A percentile compares a stretch with the other conserved stretches of the same genome.
Evolutionary conservation across 768 basidiomycete genomes (phyloP).

Genomic region (Pleurotus giganteus): DNA sequence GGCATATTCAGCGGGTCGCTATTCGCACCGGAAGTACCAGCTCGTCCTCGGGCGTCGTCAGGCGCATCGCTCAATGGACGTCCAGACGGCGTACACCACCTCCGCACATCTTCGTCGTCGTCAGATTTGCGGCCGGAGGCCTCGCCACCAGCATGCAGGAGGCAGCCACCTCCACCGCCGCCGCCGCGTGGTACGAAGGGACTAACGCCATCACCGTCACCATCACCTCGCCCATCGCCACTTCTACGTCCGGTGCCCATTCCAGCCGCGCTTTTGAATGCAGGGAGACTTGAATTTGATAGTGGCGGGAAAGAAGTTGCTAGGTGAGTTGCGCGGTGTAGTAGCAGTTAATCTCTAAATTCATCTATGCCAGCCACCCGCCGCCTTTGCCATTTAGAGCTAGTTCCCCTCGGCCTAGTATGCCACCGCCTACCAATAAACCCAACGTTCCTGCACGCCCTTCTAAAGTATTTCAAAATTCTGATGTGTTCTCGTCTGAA

Average conservation of each 20-base stretch:
- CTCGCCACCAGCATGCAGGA: constrained; percentile 28
- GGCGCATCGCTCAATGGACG: constrained; percentile 27
- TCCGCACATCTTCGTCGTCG: constrained; percentile 49
- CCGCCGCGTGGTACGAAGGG: constrained; percentile 38
- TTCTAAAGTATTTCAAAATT: constrained; percentile 4
- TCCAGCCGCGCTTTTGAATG: constrained; percentile 24
- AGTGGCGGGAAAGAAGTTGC: constrained; percentile 12
- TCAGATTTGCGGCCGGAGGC: constrained; percentile 45
- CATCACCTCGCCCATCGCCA: constrained; percentile 44
- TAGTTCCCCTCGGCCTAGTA: constrained; percentile 5
- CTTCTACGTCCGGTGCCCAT: constrained; percentile 50
- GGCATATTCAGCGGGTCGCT: constrained; percentile 14
- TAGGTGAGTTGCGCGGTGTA: constrained; percentile 17
- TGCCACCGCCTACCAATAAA: constrained; percentile 15
- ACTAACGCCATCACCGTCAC: constrained; percentile 32
- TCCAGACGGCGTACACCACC: constrained; percentile 23
- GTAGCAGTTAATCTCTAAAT: constrained; percentile 14
- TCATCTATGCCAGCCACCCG: background rate
- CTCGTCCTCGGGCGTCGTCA: constrained; percentile 39
- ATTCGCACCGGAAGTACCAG: constrained; percentile 24
- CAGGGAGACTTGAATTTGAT: constrained; percentile 1
- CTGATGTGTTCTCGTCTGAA: too few relatives aligned
- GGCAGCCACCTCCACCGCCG: constrained; percentile 61
- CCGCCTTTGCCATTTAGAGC: background rate
- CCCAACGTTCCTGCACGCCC: constrained; percentile 25